Evolutionary conservation across 1,284 basidiomycete species (phyloP).

Genomic region (Ganoderma resinaceum): DNA sequence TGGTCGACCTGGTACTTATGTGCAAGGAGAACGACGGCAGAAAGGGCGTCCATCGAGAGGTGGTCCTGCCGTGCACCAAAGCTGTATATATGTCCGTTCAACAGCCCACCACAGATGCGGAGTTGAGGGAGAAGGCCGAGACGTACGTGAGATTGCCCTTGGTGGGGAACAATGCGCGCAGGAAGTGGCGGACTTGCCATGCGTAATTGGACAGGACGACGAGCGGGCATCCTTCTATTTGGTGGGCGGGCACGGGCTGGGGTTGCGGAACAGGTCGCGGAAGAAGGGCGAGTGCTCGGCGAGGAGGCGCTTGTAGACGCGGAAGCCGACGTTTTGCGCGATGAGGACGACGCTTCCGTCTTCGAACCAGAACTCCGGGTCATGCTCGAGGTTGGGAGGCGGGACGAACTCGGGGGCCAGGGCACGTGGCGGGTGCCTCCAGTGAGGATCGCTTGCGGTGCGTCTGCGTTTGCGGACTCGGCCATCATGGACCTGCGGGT

Average conservation of each 20-base stretch:
- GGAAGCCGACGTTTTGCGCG: constrained; percentile 25
- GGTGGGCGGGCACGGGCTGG: constrained; percentile 12
- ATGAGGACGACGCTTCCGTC: constrained; percentile 37
- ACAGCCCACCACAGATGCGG: too few species aligned
- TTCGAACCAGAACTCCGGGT: constrained; percentile 30
- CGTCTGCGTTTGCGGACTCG: constrained; percentile 7
- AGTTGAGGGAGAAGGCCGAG: neutral
- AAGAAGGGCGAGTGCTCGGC: constrained; percentile 32
- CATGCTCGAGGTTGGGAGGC: constrained; percentile 9
- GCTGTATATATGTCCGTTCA: neutral
- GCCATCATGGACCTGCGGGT: constrained; percentile 3
- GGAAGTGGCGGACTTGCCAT: constrained; percentile 12
- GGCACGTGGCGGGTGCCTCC: neutral
- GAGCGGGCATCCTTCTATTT: constrained; percentile 16
- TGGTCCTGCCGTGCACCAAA: constrained; percentile 1
- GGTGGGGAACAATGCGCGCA: constrained; percentile 18
- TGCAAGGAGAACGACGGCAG: constrained; percentile 14
- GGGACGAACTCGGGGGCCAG: neutral
- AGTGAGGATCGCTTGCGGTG: constrained; percentile 14
- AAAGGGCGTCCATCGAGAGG: constrained; percentile 16
- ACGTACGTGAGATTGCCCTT: constrained; percentile 17
- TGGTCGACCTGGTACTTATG: constrained; percentile 28
- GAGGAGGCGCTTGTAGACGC: constrained; percentile 32
- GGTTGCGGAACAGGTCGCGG: constrained; percentile 31
- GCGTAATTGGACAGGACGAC: constrained; percentile 13